Conservation (phyloP, 139 green algal genomes). For the Chlamydomonas sp. region DNA sequence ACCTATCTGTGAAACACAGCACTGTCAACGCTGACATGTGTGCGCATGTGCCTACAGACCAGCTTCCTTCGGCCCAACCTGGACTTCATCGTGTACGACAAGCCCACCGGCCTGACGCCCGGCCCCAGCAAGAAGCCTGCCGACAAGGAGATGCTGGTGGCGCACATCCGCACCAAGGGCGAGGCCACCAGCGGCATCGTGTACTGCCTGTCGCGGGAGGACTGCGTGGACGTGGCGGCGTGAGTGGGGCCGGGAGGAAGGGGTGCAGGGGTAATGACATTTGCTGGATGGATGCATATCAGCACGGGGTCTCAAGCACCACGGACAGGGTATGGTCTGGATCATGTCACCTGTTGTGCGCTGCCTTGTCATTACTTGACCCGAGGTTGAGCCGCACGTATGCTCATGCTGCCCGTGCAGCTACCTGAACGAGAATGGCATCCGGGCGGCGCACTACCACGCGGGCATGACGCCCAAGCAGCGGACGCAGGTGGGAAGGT, state of each 20-base stretch:
- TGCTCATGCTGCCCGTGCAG: background rate
- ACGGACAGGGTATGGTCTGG: background rate
- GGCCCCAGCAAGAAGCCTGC: constrained; percentile 48
- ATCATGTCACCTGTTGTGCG: background rate
- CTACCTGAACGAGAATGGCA: constrained; percentile 44
- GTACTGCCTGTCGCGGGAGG: constrained; percentile 89
- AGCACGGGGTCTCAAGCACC: background rate
- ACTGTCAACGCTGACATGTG: background rate
- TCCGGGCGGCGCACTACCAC: constrained; percentile 83
- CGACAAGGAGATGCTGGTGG: constrained; percentile 54
- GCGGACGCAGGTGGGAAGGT: constrained; percentile 67
- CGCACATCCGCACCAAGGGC: constrained; percentile 52
- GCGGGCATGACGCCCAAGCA: constrained; percentile 86
- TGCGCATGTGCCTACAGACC: constrained; percentile 54
- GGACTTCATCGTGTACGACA: constrained; percentile 69
- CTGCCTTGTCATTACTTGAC: background rate
- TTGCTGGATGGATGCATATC: background rate
- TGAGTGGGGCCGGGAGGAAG: background rate
- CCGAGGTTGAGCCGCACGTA: too few relatives aligned
- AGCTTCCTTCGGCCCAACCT: constrained; percentile 91
- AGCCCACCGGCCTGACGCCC: constrained; percentile 54
- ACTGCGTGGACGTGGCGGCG: constrained; percentile 84
- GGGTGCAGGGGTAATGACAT: background rate
- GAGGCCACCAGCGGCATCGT: constrained; percentile 81
- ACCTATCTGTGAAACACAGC: background rate